Evolutionary conservation across 2,329 filamentous ascomycete species (phyloP).

Genomic region (Neocucurbitaria cava): DNA sequence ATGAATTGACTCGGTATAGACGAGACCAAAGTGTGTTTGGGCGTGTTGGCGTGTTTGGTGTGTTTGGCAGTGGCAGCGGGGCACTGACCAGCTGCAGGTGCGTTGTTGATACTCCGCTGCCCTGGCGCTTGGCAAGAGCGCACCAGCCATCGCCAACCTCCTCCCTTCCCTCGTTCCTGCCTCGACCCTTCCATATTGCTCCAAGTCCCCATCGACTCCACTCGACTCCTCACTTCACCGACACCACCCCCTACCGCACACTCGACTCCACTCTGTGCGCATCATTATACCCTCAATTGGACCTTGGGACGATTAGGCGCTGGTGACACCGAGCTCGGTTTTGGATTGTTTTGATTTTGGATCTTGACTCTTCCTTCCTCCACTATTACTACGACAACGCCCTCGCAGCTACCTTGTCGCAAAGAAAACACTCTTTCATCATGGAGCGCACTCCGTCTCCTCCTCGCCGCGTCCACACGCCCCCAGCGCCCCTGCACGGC

Average conservation of each 20-base stretch:
- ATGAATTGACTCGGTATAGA: not conserved
- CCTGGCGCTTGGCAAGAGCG: conserved; percentile 12
- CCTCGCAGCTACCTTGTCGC: conserved; percentile 13
- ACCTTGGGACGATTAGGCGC: conserved; percentile 4
- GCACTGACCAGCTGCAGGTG: conserved; percentile 6
- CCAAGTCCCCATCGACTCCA: conserved; percentile 23
- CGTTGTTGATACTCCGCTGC: conserved; percentile 17
- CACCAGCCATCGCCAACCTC: conserved; percentile 38
- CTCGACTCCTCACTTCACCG: conserved; percentile 15
- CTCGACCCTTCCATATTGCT: conserved; percentile 21
- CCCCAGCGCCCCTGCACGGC: conserved; percentile 72
- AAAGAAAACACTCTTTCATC: conserved; percentile 9
- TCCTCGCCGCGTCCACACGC: conserved; percentile 66
- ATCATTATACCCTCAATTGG: conserved; percentile 11
- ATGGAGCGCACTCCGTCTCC: conserved; percentile 67
- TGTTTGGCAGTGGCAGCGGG: conserved; percentile 26
- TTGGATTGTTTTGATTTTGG: conserved; percentile 36
- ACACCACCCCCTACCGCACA: conserved; percentile 19
- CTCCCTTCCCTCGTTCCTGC: conserved; percentile 16
- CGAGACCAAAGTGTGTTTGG: not conserved
- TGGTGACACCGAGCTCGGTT: conserved; percentile 17
- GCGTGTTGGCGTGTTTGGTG: conserved; percentile 31
- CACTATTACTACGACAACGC: conserved; percentile 22
- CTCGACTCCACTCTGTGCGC: conserved; percentile 9
- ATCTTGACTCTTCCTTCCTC: conserved; percentile 15